A percentile compares a stretch with the other conserved stretches of the same genome.
Conservation (phyloP, 176 grass and related monocot genomes). For the Elymus sibiricus region DNA sequence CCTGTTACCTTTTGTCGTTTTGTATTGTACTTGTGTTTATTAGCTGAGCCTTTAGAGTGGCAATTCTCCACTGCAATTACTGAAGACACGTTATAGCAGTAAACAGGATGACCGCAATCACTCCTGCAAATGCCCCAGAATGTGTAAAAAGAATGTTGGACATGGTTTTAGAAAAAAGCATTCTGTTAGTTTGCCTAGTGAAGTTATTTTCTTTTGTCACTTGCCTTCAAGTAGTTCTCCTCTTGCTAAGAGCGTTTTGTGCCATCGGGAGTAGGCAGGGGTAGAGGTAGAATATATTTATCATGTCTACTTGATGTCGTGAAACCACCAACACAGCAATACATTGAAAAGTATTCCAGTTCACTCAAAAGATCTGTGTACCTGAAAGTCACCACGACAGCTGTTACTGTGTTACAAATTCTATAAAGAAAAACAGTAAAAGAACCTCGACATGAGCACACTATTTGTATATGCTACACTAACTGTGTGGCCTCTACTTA, state of each 20-base stretch:
- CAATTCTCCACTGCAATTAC: background rate
- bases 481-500: background rate
- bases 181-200: background rate
- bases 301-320: background rate
- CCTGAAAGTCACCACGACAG: background rate
- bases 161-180: background rate
- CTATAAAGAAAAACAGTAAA: background rate
- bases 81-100: background rate
- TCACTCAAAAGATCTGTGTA: background rate
- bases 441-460: background rate
- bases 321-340: background rate
- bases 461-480: background rate
- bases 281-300: background rate
- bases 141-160: slow-evolving; percentile 4
- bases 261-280: background rate
- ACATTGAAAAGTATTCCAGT: background rate
- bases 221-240: background rate
- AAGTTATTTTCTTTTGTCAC: background rate
- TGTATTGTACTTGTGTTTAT: background rate
- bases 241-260: background rate
- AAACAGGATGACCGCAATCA: background rate
- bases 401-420: background rate
- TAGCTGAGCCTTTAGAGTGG: background rate
- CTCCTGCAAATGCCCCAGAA: background rate
- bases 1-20: slow-evolving; percentile 6